Base-by-base conservation (phyloP, 768 basidiomycete genomes). In the Boletus eberwhitei region DNA sequence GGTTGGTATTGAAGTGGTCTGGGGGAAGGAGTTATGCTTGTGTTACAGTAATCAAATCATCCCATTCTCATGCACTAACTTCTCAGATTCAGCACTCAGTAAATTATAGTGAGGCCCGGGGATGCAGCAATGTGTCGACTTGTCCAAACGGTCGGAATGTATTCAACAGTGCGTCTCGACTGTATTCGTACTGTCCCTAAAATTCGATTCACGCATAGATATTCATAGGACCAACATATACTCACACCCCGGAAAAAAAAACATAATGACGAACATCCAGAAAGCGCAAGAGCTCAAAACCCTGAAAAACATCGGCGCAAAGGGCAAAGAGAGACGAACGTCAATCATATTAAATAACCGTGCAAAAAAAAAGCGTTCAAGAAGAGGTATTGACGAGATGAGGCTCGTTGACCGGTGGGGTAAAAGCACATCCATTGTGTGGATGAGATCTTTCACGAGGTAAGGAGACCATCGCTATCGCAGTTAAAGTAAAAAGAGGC, bases 381-480 rank as follows among this genome's bases (percentile, higher is more conserved):
- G 35, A 32, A 54, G 55, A 58, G 69, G 69, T 70, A 70, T 70
- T 57, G 53, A 70, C 69, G 69, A 70, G 69, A 58, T 59, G 69
- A 71, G 71, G 71, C 69, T 72, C 69, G 69, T 70, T 72, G 48
- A 43, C 64, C 67, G 58, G 69, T 59, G 52, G 39, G 14, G 64
- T 62, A 51, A 64, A 68, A 70, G 60, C 52, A 54, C 55, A 57
- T 59, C 52, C 66, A 55, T 52, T 24, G 32, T 32, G 49, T 52
- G 53, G 52, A 52, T 51, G 60, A 24, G 2, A 40, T 50, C 61
- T 57, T 71, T 65, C 52, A 63, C 54, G 21, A 40, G 53, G 45
- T 19, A 39, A 50, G 31, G 32, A 41, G 43, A 37, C 38, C 54
- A 45, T 52, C 55, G n/a, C 39, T 17, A 48, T 51, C 36, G 36